Percentiles rank a stretch among this genome's conserved stretches.
These are phyloP conservation scores for Fraxinus latifolia DNA, from an alignment of 305 asterid genomes.

Conservation along the genomic window DNA sequence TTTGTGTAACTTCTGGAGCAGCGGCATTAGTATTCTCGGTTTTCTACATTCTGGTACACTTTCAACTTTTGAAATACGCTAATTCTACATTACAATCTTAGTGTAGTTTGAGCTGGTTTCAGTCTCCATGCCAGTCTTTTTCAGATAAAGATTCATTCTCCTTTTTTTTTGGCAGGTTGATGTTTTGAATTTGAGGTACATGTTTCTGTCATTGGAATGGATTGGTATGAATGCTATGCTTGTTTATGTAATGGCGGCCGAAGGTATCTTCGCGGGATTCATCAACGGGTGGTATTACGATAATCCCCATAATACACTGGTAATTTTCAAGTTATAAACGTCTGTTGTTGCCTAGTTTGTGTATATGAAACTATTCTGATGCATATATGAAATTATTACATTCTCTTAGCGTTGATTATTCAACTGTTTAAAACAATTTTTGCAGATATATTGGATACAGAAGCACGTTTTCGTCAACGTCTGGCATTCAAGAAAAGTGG, in stretches of 20 bases:
- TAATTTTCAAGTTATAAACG: slow-evolving; percentile 13
- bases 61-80: background rate
- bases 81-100: background rate
- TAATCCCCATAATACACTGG: slow-evolving; percentile 56
- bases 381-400: background rate
- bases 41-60: slow-evolving; percentile 58
- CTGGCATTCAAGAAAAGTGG: slow-evolving; percentile 66
- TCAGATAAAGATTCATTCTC: slow-evolving; percentile 1
- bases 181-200: slow-evolving; percentile 40
- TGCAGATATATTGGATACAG: slow-evolving; percentile 66
- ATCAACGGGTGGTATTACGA: slow-evolving; percentile 73
- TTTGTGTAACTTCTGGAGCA: slow-evolving; percentile 69
- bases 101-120: background rate
- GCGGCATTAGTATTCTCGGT: slow-evolving; percentile 63
- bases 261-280: slow-evolving; percentile 69
- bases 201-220: slow-evolving; percentile 65
- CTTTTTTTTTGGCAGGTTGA: slow-evolving; percentile 44
- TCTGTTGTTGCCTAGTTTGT: background rate
- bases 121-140: background rate
- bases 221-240: slow-evolving; percentile 86
- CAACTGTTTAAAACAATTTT: slow-evolving; percentile 2
- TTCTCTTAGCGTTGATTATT: background rate
- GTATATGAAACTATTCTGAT: background rate
- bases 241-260: slow-evolving; percentile 76
- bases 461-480: slow-evolving; percentile 63